phyloP scores from a whole-genome alignment of 371 early-diverging fungal genomes.

The Blastocladiella emersonii region DNA sequence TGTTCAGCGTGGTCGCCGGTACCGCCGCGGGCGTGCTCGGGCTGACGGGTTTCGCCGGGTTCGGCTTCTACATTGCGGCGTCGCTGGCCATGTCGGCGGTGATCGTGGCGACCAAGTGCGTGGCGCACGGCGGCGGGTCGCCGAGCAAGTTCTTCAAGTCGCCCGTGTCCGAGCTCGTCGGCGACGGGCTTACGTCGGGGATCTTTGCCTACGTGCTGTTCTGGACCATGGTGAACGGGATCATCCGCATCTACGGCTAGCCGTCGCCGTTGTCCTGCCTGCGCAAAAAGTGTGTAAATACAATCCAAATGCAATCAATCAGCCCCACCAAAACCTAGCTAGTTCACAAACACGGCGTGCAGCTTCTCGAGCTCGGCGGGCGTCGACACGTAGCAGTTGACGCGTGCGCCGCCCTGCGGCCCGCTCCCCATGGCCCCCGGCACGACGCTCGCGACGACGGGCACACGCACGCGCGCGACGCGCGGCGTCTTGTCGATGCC shows the following conservation, averaged over 20 bases:
- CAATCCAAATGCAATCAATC: neutral
- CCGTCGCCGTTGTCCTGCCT: too few species aligned
- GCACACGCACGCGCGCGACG: neutral
- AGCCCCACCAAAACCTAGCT: neutral
- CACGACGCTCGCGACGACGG: neutral
- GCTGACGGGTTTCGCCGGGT: conserved; percentile 50
- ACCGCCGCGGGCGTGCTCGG: conserved; percentile 66
- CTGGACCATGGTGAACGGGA: conserved; percentile 68
- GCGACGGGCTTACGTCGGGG: conserved; percentile 54
- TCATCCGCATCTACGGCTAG: conserved; percentile 59
- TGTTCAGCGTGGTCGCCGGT: conserved; percentile 58
- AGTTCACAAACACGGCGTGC: neutral
- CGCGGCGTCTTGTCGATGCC: neutral
- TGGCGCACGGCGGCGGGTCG: conserved; percentile 12
- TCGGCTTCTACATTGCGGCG: conserved; percentile 53
- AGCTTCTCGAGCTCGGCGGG: neutral
- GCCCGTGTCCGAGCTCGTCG: conserved; percentile 33
- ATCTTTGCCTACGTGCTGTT: conserved; percentile 61
- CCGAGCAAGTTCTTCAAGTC: conserved; percentile 34
- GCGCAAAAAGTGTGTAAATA: too few species aligned
- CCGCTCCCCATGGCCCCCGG: too few species aligned
- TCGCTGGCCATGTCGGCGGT: conserved; percentile 41
- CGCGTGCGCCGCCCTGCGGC: too few species aligned
- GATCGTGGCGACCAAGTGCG: conserved; percentile 24
- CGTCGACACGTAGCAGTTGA: neutral